These are phyloP conservation scores for Ambrosia artemisiifolia DNA, from an alignment of 129 eudicot genomes.

Conservation along the genomic window DNA sequence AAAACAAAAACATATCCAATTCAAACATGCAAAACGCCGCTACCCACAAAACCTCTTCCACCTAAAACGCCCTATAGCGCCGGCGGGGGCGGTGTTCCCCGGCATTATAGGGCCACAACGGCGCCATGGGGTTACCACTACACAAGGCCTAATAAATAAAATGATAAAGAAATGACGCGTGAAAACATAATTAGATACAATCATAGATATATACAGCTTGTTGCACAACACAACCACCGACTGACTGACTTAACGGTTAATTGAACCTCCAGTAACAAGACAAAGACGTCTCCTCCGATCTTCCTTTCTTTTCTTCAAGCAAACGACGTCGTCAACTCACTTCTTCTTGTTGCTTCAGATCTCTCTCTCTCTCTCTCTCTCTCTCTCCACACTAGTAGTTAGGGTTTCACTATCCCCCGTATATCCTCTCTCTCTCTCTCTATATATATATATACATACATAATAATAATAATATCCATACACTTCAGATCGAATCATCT, in stretches of 20 bases:
- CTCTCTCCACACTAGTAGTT: constrained; percentile 17
- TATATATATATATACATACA: too few relatives aligned
- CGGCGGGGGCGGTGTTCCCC: too few relatives aligned
- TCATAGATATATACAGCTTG: too few relatives aligned
- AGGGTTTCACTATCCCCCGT: constrained; percentile 33
- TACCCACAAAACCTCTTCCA: too few relatives aligned
- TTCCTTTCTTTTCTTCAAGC: constrained; percentile 38
- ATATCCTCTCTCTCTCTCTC: not conserved
- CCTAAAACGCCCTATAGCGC: too few relatives aligned
- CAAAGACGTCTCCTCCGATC: constrained; percentile 47
- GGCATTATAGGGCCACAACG: too few relatives aligned
- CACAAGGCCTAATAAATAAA: too few relatives aligned
- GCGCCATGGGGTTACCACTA: too few relatives aligned
- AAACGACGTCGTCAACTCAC: constrained; percentile 46
- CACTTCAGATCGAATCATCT: not conserved
- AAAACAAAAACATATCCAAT: too few relatives aligned
- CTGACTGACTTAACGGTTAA: constrained; percentile 25
- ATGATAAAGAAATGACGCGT: too few relatives aligned
- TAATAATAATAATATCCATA: not conserved
- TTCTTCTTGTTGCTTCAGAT: constrained; percentile 60
- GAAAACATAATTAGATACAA: not conserved
- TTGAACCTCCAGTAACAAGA: constrained; percentile 4
- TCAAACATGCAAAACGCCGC: too few relatives aligned
- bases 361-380: constrained; percentile 36
- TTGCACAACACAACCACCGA: constrained; percentile 13